Evolutionary conservation across 495 filamentous ascomycete genomes (phyloP).

Genomic region (Mycothermus thermophilus): DNA sequence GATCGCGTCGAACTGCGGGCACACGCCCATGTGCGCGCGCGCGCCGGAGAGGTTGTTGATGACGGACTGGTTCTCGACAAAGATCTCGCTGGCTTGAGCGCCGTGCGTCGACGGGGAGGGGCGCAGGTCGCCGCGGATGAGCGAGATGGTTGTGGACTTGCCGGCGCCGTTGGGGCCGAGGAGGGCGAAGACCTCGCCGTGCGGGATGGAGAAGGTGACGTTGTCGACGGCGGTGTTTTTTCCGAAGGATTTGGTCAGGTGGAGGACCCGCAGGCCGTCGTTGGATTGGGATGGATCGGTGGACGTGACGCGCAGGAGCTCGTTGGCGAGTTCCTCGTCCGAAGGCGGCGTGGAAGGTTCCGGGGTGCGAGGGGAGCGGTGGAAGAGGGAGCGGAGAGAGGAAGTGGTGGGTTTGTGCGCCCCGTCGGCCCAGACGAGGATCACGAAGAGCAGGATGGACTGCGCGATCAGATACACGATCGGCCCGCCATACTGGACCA

Average conservation of each 20-base stretch:
- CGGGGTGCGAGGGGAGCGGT: constrained; percentile 3
- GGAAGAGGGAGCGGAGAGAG: neutral
- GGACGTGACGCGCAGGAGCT: constrained; percentile 31
- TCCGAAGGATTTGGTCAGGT: constrained; percentile 65
- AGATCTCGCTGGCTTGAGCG: constrained; percentile 47
- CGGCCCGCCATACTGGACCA: constrained; percentile 62
- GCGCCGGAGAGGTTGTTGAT: constrained; percentile 49
- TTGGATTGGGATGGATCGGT: constrained; percentile 24
- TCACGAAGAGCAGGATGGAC: constrained; percentile 45
- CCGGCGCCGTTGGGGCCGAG: constrained; percentile 83
- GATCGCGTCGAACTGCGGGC: constrained; percentile 56
- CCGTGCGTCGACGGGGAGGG: constrained; percentile 31
- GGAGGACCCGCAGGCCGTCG: constrained; percentile 60
- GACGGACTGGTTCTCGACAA: constrained; percentile 60
- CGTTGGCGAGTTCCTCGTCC: constrained; percentile 34
- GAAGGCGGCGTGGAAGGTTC: constrained; percentile 13
- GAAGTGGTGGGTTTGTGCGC: constrained; percentile 30
- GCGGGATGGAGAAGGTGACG: constrained; percentile 63
- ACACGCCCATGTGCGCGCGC: constrained; percentile 61
- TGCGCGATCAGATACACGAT: constrained; percentile 66
- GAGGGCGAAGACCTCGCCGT: constrained; percentile 69
- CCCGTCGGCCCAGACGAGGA: constrained; percentile 60
- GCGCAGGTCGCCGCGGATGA: constrained; percentile 72
- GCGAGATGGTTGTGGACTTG: constrained; percentile 70
- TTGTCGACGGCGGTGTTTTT: constrained; percentile 62